A percentile compares a stretch with the other conserved stretches of the same genome.
phyloP scores from a whole-genome alignment of 108 stramenopile genomes.

The Cyclotella cryptica region DNA sequence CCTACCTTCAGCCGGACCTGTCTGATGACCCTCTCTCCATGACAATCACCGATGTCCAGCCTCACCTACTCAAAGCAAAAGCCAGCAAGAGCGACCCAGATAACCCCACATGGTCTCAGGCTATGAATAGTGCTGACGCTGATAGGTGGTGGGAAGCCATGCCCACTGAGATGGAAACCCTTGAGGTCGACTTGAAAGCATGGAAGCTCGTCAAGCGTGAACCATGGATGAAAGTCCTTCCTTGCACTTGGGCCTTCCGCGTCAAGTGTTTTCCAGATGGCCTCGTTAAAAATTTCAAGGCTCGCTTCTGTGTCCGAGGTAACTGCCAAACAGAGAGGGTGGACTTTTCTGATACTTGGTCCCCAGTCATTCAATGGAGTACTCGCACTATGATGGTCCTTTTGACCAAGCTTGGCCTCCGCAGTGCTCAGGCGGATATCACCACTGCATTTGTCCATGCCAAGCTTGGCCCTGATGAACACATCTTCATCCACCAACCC shows the following conservation, averaged over 20 bases:
- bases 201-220: background rate
- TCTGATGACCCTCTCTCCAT: background rate
- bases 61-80: background rate
- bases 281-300: conserved; percentile 52
- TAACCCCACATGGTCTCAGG: background rate
- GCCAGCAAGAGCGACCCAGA: background rate
- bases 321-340: background rate
- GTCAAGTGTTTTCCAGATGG: conserved; percentile 34
- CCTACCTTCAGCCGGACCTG: background rate
- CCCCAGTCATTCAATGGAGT: background rate
- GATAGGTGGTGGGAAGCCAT: background rate
- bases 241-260: background rate
- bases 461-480: background rate
- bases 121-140: background rate
- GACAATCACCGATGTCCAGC: background rate
- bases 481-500: background rate
- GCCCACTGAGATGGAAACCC: background rate
- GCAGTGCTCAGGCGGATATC: conserved; percentile 33
- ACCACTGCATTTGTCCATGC: conserved; percentile 60
- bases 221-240: background rate
- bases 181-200: background rate
- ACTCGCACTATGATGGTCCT: no score
- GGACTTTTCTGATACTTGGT: background rate
- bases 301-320: conserved; percentile 43
- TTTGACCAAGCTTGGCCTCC: background rate